Conservation (phyloP, 805 yeast species). For the Yarrowia sp. region DNA sequence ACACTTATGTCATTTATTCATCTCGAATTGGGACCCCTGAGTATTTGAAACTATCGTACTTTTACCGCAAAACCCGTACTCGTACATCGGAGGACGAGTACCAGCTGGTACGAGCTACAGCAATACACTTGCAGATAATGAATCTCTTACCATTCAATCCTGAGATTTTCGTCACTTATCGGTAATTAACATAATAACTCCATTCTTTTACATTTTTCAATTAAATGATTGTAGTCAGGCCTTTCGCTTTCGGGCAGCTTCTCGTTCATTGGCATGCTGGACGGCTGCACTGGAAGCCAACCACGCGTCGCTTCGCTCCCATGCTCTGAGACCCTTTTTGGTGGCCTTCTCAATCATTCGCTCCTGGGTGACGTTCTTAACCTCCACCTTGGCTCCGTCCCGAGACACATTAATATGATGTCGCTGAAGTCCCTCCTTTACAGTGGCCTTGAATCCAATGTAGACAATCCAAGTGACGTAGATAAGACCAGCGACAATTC, state of each 20-base stretch:
- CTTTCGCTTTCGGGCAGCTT: conserved; percentile 18
- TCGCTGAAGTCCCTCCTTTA: conserved; percentile 15
- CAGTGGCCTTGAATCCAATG: conserved; percentile 12
- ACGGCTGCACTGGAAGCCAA: background rate
- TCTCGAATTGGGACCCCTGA: no score
- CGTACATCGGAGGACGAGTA: no score
- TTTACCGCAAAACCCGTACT: no score
- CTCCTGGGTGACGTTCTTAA: conserved; percentile 21
- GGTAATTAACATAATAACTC: no score
- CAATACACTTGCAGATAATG: no score
- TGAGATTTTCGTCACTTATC: no score
- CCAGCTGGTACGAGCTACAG: no score
- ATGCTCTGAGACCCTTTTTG: conserved; percentile 11
- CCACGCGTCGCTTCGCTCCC: conserved; percentile 22
- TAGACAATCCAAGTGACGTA: background rate
- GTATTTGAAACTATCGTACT: no score
- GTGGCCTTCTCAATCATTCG: conserved; percentile 25
- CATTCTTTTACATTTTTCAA: background rate
- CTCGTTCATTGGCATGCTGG: conserved; percentile 3
- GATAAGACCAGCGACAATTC: background rate
- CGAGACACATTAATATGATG: conserved; percentile 23
- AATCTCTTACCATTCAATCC: no score
- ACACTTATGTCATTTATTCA: no score
- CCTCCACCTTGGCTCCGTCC: conserved; percentile 23
- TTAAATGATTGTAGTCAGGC: background rate